phyloP scores from a whole-genome alignment of 805 yeast genomes.

The Saturnispora gosingensis region DNA sequence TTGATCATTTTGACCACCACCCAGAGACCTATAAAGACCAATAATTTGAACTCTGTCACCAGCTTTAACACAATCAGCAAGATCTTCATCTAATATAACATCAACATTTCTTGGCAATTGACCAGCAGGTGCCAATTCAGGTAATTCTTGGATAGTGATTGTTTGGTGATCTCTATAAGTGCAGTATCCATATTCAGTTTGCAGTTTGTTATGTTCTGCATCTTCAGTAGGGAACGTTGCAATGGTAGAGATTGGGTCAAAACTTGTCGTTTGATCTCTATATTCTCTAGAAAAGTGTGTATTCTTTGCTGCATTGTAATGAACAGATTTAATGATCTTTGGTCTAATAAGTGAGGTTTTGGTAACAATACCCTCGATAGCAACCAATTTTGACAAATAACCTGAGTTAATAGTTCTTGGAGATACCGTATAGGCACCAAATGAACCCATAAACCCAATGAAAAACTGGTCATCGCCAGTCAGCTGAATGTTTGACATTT shows the following conservation, averaged over 20 bases:
- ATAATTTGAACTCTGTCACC: slow-evolving; percentile 94
- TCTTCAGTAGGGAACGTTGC: slow-evolving; percentile 92
- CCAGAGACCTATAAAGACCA: slow-evolving; percentile 88
- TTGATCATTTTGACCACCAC: slow-evolving; percentile 54
- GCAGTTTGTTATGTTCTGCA: slow-evolving; percentile 77
- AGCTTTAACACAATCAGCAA: slow-evolving; percentile 87
- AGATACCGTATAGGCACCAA: slow-evolving; percentile 78
- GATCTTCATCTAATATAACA: slow-evolving; percentile 86
- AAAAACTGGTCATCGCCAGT: slow-evolving; percentile 59
- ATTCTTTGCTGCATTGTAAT: slow-evolving; percentile 77
- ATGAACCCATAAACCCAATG: slow-evolving; percentile 80
- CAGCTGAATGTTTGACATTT: slow-evolving; percentile 41
- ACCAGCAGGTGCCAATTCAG: slow-evolving; percentile 96
- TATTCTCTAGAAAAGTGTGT: slow-evolving; percentile 87
- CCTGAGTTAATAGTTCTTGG: slow-evolving; percentile 80
- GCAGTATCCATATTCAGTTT: slow-evolving; percentile 87
- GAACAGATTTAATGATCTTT: slow-evolving; percentile 83
- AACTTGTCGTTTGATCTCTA: slow-evolving; percentile 84
- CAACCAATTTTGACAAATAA: slow-evolving; percentile 70
- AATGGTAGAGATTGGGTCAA: slow-evolving; percentile 73
- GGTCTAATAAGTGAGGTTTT: slow-evolving; percentile 91
- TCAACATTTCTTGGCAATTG: slow-evolving; percentile 92
- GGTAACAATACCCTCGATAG: slow-evolving; percentile 93
- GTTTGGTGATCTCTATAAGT: slow-evolving; percentile 93
- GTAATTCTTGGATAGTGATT: slow-evolving; percentile 92